phyloP scores from a whole-genome alignment of 2,329 filamentous ascomycete genomes.

The Raffaelea arxii region DNA sequence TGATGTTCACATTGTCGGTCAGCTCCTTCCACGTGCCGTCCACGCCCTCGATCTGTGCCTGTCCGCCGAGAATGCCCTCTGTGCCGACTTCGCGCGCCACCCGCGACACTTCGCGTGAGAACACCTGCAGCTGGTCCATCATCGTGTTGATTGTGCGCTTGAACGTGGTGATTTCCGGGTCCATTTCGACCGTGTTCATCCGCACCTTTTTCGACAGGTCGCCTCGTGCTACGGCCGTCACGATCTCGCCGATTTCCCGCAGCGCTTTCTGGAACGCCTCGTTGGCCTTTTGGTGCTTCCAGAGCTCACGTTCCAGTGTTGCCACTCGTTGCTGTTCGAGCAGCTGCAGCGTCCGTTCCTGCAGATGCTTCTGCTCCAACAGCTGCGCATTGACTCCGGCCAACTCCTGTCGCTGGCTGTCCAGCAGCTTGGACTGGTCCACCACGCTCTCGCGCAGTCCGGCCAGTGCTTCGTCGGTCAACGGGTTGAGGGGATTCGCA shows the following conservation, averaged over 20 bases:
- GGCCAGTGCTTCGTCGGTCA: slow-evolving; percentile 75
- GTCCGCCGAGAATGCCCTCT: slow-evolving; percentile 85
- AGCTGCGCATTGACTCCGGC: slow-evolving; percentile 79
- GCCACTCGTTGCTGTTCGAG: slow-evolving; percentile 84
- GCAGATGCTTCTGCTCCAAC: slow-evolving; percentile 73
- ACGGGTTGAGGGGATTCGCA: slow-evolving; percentile 14
- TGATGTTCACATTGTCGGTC: slow-evolving; percentile 80
- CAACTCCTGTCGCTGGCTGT: slow-evolving; percentile 77
- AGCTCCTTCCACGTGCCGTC: slow-evolving; percentile 97
- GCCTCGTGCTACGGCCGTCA: slow-evolving; percentile 89
- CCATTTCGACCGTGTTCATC: slow-evolving; percentile 93
- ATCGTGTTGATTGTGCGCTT: slow-evolving; percentile 98
- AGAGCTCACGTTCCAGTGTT: slow-evolving; percentile 81
- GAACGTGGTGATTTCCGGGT: slow-evolving; percentile 95
- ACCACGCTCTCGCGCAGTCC: slow-evolving; percentile 85
- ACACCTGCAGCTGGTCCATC: slow-evolving; percentile 96
- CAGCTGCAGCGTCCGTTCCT: slow-evolving; percentile 70
- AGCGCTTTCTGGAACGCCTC: slow-evolving; percentile 97
- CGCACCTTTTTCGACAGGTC: slow-evolving; percentile 95
- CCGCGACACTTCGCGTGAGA: slow-evolving; percentile 91
- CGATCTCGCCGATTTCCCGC: slow-evolving; percentile 92
- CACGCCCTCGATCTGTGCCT: slow-evolving; percentile 87
- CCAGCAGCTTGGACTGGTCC: slow-evolving; percentile 85
- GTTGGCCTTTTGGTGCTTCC: slow-evolving; percentile 97
- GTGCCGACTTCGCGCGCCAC: slow-evolving; percentile 94